phyloP scores from a whole-genome alignment of 129 eudicot genomes.

The Pittosporum tobira region DNA sequence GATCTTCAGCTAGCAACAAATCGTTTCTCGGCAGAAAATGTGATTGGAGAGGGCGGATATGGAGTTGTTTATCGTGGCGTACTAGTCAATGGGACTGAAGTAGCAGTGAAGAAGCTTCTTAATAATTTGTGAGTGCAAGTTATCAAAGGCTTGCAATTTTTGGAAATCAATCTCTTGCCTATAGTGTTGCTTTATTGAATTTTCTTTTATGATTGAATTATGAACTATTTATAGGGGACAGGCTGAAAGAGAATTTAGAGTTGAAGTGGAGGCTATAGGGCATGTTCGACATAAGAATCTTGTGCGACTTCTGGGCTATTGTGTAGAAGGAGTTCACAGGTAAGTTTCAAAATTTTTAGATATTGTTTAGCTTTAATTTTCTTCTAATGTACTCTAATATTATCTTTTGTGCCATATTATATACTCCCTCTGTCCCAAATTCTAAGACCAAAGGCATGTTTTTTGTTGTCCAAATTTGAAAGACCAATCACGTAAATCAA shows the following conservation, averaged over 20 bases:
- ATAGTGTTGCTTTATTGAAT: background rate
- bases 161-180: slow-evolving; percentile 6
- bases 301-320: slow-evolving; percentile 93
- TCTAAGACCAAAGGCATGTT: too few relatives aligned
- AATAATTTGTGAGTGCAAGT: slow-evolving; percentile 69
- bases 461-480: too few relatives aligned
- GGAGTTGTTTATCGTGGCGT: slow-evolving; percentile 82
- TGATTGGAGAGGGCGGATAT: slow-evolving; percentile 97
- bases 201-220: slow-evolving; percentile 9
- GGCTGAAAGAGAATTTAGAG: slow-evolving; percentile 95
- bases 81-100: slow-evolving; percentile 74
- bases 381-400: background rate
- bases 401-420: background rate
- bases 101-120: slow-evolving; percentile 90
- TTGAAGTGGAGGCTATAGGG: slow-evolving; percentile 96
- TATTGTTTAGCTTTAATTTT: background rate
- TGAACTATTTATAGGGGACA: slow-evolving; percentile 55
- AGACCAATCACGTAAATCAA: too few relatives aligned
- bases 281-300: slow-evolving; percentile 96
- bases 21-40: slow-evolving; percentile 62
- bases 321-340: slow-evolving; percentile 98
- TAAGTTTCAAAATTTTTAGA: slow-evolving; percentile 10
- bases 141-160: background rate
- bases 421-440: too few relatives aligned
- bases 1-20: slow-evolving; percentile 83